A percentile compares a stretch with the other conserved stretches of the same genome.
These are phyloP conservation scores for Lycium ferocissimum DNA, from an alignment of 257 asterid genomes.

Conservation along the genomic window DNA sequence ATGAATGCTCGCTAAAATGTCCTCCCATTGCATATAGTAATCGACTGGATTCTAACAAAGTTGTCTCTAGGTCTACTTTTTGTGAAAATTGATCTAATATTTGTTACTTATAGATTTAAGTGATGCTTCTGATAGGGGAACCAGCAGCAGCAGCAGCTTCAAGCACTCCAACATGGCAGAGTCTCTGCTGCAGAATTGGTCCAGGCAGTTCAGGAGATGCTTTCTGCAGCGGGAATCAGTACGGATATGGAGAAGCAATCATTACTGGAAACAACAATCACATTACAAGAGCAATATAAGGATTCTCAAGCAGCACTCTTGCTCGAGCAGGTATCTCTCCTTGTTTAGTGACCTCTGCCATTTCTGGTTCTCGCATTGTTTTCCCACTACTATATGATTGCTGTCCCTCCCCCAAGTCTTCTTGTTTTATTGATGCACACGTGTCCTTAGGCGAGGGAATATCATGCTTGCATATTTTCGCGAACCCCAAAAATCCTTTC, in stretches of 20 bases:
- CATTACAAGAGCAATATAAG: constrained; percentile 85
- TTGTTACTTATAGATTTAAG: constrained; percentile 20
- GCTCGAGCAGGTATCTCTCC: constrained; percentile 81
- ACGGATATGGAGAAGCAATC: constrained; percentile 84
- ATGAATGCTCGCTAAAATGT: background rate
- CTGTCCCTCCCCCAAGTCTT: background rate
- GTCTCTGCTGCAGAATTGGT: constrained; percentile 92
- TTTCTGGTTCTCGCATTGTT: constrained; percentile 15
- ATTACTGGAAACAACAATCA: constrained; percentile 67
- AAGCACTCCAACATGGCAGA: constrained; percentile 78
- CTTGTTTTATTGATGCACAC: background rate
- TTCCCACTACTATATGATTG: background rate
- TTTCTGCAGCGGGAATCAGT: constrained; percentile 87
- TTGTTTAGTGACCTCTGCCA: constrained; percentile 8
- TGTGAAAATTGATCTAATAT: background rate
- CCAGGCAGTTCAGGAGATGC: constrained; percentile 97
- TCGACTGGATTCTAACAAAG: background rate
- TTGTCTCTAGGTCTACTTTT: background rate
- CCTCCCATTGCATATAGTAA: background rate
- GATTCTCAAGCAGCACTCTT: constrained; percentile 87
- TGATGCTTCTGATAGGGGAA: constrained; percentile 34
- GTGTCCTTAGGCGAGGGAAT: constrained; percentile 10
- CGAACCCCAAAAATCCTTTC: background rate
- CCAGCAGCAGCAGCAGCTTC: constrained; percentile 59
- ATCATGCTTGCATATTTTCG: constrained; percentile 18